phyloP scores from a whole-genome alignment of 78 protist species.

The Dictyostelium intermedium region DNA sequence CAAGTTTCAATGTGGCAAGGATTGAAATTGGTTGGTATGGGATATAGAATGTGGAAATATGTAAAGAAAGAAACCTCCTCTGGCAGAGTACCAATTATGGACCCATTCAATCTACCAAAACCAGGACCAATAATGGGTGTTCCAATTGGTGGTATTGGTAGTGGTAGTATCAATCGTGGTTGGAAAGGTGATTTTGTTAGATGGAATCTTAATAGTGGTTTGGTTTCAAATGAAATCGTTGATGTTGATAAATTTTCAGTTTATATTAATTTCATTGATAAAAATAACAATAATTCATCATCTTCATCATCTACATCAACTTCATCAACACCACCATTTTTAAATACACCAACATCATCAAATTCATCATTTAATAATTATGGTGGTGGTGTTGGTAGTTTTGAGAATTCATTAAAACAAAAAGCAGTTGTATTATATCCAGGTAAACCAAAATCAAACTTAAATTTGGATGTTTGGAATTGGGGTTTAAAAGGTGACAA shows the following conservation, averaged over 20 bases:
- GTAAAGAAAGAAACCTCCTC: conserved; percentile 39
- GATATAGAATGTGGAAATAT: conserved; percentile 84
- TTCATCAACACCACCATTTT: neutral
- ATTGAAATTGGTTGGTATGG: conserved; percentile 40
- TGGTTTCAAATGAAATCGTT: conserved; percentile 26
- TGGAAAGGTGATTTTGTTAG: conserved; percentile 83
- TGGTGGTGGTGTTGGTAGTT: neutral
- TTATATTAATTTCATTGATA: conserved; percentile 29
- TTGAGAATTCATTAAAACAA: neutral
- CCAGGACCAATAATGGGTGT: conserved; percentile 81
- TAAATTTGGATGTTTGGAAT: conserved; percentile 68
- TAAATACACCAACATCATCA: neutral
- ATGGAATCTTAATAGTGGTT: conserved; percentile 33
- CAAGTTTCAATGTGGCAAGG: conserved; percentile 58
- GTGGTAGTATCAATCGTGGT: conserved; percentile 76
- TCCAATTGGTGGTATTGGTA: conserved; percentile 85
- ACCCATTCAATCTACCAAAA: conserved; percentile 72
- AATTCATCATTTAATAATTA: neutral
- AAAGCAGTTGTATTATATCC: conserved; percentile 53
- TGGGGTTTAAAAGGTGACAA: conserved; percentile 66
- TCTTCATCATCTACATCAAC: neutral
- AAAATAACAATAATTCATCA: neutral
- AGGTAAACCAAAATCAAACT: conserved; percentile 59
- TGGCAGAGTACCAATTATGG: conserved; percentile 72
- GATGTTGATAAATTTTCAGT: conserved; percentile 77